Evolutionary conservation across 768 basidiomycete genomes (phyloP).

Genomic region (Udeniomyces megalosporus): DNA sequence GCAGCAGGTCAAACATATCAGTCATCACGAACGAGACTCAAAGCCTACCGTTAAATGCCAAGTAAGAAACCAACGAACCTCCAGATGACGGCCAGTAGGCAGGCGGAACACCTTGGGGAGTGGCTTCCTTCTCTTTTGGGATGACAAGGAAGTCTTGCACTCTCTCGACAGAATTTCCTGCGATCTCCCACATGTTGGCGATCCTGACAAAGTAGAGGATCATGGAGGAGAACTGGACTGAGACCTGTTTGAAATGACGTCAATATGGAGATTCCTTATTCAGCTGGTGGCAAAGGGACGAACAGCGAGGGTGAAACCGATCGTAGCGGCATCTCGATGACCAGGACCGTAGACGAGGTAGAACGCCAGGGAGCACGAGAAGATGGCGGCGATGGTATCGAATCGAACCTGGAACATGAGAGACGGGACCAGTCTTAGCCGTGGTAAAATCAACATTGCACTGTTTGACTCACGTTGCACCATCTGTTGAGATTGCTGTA

Average conservation of each 20-base stretch:
- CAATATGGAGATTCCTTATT: too few relatives aligned
- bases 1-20: not conserved
- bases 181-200: conserved; percentile 23
- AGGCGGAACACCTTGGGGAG: conserved; percentile 37
- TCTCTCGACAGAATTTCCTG: conserved; percentile 29
- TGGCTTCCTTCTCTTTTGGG: conserved; percentile 39
- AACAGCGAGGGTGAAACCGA: conserved; percentile 29
- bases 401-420: too few relatives aligned
- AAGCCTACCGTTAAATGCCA: too few relatives aligned
- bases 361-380: conserved; percentile 41
- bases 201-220: conserved; percentile 27
- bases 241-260: too few relatives aligned
- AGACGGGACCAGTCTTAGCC: too few relatives aligned
- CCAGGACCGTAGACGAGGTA: conserved; percentile 39
- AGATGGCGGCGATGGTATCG: conserved; percentile 45
- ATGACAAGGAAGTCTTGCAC: conserved; percentile 40
- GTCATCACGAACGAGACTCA: too few relatives aligned
- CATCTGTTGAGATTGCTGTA: conserved; percentile 28
- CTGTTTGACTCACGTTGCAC: too few relatives aligned
- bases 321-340: conserved; percentile 23
- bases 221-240: conserved; percentile 25
- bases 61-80: conserved; percentile 37
- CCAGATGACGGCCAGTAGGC: conserved; percentile 52
- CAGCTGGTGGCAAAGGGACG: too few relatives aligned
- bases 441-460: too few relatives aligned